Evolutionary conservation across 2,329 filamentous ascomycete genomes (phyloP).

Genomic region (Fusarium sp.): DNA sequence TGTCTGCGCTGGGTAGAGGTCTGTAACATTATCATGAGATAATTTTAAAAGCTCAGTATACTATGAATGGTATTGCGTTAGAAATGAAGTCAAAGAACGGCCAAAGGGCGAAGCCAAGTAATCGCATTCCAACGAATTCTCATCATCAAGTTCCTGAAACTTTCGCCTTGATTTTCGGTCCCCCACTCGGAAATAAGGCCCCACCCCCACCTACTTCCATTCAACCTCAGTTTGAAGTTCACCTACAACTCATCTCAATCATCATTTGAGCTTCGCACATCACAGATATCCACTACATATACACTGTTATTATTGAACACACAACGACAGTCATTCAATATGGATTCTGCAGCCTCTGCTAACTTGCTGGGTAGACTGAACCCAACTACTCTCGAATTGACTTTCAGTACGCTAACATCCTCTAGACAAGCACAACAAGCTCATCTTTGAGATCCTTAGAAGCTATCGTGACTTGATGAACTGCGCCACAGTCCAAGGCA

Average conservation of each 20-base stretch:
- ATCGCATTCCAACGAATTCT: slow-evolving; percentile 15
- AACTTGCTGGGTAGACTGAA: slow-evolving; percentile 52
- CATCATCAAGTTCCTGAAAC: background rate
- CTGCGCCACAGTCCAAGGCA: slow-evolving; percentile 57
- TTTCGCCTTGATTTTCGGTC: background rate
- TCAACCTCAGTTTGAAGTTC: slow-evolving; percentile 24
- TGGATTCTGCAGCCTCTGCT: slow-evolving; percentile 50
- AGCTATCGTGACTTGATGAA: slow-evolving; percentile 57
- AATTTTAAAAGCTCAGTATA: slow-evolving; percentile 10
- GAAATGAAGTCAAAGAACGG: background rate
- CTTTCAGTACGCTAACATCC: background rate
- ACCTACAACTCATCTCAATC: slow-evolving; percentile 16
- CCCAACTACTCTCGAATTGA: background rate
- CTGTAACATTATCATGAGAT: slow-evolving; percentile 26
- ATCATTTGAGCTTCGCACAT: background rate
- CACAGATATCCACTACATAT: background rate
- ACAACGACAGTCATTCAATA: slow-evolving; percentile 3
- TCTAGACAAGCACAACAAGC: slow-evolving; percentile 58
- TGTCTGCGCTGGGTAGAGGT: slow-evolving; percentile 36
- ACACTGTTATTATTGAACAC: background rate
- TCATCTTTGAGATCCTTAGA: slow-evolving; percentile 58
- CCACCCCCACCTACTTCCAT: slow-evolving; percentile 37
- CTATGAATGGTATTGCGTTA: background rate
- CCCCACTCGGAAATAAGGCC: slow-evolving; percentile 35
- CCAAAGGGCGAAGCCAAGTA: background rate